Evolutionary conservation across 768 basidiomycete species (phyloP).

Genomic region (Amanita molliuscula): DNA sequence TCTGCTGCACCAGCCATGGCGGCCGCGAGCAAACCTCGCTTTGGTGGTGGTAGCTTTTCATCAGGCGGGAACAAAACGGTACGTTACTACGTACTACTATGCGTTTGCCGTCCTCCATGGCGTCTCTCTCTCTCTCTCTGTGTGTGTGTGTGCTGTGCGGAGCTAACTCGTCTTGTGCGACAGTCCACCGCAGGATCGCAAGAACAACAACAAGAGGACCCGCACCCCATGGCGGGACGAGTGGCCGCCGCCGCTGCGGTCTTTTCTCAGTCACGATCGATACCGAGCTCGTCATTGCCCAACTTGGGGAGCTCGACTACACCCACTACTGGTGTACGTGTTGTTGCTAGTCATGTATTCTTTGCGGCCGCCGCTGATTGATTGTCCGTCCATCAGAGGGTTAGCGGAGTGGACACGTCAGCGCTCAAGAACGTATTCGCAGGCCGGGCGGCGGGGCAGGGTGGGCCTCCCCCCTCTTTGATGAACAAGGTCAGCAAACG

Average conservation of each 20-base stretch:
- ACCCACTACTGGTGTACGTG: background rate
- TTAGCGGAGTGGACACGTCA: slow-evolving; percentile 50
- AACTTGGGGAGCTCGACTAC: background rate
- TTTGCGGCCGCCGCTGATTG: no score
- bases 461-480: background rate
- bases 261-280: slow-evolving; percentile 16
- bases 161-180: background rate
- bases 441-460: background rate
- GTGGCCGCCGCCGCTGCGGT: slow-evolving; percentile 3
- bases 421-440: slow-evolving; percentile 36
- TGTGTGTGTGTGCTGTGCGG: background rate
- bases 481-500: background rate
- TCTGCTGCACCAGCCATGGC: slow-evolving; percentile 31
- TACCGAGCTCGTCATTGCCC: background rate
- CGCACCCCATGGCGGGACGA: background rate
- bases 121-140: no score
- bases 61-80: background rate
- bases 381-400: no score
- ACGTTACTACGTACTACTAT: no score
- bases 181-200: background rate
- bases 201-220: background rate
- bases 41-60: slow-evolving; percentile 4
- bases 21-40: slow-evolving; percentile 5
- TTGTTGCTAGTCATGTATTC: background rate
- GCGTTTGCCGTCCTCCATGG: no score